Conservation (phyloP, 129 eudicot genomes). For the Glebionis coronaria region DNA sequence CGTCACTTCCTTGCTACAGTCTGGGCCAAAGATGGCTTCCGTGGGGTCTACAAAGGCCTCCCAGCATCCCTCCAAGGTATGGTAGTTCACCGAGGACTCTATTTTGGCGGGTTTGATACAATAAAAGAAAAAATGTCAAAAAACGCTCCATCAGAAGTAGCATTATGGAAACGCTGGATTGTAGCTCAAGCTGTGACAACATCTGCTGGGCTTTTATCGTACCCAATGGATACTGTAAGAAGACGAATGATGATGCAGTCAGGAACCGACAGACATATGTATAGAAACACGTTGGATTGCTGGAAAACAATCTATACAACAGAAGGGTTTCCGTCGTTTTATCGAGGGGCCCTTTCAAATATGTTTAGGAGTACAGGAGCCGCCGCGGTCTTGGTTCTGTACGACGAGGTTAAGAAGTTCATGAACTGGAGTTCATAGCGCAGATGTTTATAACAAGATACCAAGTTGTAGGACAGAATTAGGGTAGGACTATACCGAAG, state of each 20-base stretch:
- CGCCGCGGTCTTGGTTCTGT: constrained; percentile 91
- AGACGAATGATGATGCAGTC: constrained; percentile 99
- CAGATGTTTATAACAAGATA: background rate
- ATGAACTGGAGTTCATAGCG: constrained; percentile 64
- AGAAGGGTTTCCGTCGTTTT: constrained; percentile 75
- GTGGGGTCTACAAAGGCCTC: constrained; percentile 85
- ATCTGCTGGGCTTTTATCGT: constrained; percentile 76
- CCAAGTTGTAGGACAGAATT: constrained; percentile 32
- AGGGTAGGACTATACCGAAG: constrained; percentile 21
- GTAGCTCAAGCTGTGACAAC: constrained; percentile 90
- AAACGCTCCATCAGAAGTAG: constrained; percentile 42
- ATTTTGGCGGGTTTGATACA: constrained; percentile 95
- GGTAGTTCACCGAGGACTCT: constrained; percentile 92
- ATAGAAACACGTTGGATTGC: constrained; percentile 64
- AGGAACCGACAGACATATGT: constrained; percentile 68
- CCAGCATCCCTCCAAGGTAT: constrained; percentile 96
- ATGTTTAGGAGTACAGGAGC: constrained; percentile 97
- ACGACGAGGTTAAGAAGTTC: constrained; percentile 89
- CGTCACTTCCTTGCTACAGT: constrained; percentile 73
- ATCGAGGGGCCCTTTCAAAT: constrained; percentile 94
- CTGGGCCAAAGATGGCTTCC: constrained; percentile 59
- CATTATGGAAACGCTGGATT: constrained; percentile 93
- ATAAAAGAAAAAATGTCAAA: constrained; percentile 64
- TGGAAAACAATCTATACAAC: constrained; percentile 69
- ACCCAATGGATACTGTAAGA: constrained; percentile 91